phyloP scores from a whole-genome alignment of 2,329 filamentous ascomycete species.

The Beauveria brongniartii region DNA sequence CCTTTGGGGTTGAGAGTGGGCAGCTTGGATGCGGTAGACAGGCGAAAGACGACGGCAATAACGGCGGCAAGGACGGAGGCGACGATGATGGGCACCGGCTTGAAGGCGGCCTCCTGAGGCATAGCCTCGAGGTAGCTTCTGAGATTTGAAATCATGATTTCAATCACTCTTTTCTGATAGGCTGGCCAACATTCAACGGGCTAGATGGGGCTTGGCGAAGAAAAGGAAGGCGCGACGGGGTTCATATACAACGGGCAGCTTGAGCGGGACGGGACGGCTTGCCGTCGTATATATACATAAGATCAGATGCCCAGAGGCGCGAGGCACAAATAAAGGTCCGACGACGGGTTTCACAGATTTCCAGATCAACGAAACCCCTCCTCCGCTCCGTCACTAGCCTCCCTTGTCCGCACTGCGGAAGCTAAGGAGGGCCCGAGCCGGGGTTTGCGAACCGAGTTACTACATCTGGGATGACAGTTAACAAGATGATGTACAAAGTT shows the following conservation, averaged over 20 bases:
- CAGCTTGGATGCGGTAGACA: background rate
- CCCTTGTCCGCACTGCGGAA: background rate
- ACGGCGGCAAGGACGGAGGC: slow-evolving; percentile 8
- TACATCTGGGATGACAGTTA: background rate
- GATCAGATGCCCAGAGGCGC: background rate
- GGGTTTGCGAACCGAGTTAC: no score
- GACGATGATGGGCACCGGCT: slow-evolving; percentile 6
- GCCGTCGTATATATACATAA: background rate
- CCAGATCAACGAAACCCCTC: background rate
- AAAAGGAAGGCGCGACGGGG: background rate
- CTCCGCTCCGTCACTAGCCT: background rate
- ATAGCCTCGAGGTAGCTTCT: slow-evolving; percentile 4
- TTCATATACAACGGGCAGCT: background rate
- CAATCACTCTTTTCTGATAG: background rate
- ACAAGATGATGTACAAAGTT: background rate
- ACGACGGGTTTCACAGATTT: background rate
- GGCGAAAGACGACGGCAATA: background rate
- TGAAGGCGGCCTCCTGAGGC: background rate
- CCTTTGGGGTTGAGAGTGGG: slow-evolving; percentile 10
- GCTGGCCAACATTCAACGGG: background rate
- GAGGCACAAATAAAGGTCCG: background rate
- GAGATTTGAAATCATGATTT: slow-evolving; percentile 6
- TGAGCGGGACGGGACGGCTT: background rate
- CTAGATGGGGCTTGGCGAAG: no score
- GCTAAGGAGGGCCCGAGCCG: background rate